These are phyloP conservation scores for Floccularia luteovirens DNA, from an alignment of 768 basidiomycete genomes.

Conservation along the genomic window DNA sequence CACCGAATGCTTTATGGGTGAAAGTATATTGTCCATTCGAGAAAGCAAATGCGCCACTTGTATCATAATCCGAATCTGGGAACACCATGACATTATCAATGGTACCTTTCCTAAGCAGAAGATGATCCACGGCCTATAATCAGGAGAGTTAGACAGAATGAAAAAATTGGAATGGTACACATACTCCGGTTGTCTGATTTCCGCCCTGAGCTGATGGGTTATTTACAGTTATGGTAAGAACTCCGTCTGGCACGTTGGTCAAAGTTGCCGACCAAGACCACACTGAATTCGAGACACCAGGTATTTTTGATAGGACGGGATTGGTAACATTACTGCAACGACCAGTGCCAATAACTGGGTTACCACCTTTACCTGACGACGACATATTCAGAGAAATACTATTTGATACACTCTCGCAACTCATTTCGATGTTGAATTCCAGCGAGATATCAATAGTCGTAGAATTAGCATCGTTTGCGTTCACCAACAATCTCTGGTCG, in stretches of 20 bases:
- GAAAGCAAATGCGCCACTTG: slow-evolving; percentile 41
- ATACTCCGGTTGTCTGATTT: slow-evolving; percentile 47
- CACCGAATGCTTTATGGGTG: slow-evolving; percentile 77
- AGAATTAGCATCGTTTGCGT: slow-evolving; percentile 37
- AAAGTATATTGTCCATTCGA: slow-evolving; percentile 65
- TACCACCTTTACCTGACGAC: slow-evolving; percentile 52
- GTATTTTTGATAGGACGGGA: slow-evolving; percentile 39
- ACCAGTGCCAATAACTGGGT: slow-evolving; percentile 42
- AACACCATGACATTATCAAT: slow-evolving; percentile 80
- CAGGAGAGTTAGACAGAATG: slow-evolving; percentile 6
- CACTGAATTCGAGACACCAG: slow-evolving; percentile 46
- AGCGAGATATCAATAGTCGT: slow-evolving; percentile 60
- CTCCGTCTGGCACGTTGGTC: slow-evolving; percentile 71
- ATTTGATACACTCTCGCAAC: slow-evolving; percentile 58
- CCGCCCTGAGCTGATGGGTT: slow-evolving; percentile 40
- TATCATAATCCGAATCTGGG: slow-evolving; percentile 75
- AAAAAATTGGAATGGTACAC: slow-evolving; percentile 13
- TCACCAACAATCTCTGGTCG: slow-evolving; percentile 60
- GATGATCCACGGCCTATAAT: slow-evolving; percentile 57
- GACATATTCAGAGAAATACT: slow-evolving; percentile 64
- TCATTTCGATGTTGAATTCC: slow-evolving; percentile 77
- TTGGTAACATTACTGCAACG: slow-evolving; percentile 44
- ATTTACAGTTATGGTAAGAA: slow-evolving; percentile 64
- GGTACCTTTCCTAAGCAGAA: slow-evolving; percentile 76
- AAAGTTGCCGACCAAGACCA: slow-evolving; percentile 78